A percentile compares a stretch with the other conserved stretches of the same genome.
Conservation (phyloP, 2,329 filamentous ascomycete species). For the Sporothrix sp. region DNA sequence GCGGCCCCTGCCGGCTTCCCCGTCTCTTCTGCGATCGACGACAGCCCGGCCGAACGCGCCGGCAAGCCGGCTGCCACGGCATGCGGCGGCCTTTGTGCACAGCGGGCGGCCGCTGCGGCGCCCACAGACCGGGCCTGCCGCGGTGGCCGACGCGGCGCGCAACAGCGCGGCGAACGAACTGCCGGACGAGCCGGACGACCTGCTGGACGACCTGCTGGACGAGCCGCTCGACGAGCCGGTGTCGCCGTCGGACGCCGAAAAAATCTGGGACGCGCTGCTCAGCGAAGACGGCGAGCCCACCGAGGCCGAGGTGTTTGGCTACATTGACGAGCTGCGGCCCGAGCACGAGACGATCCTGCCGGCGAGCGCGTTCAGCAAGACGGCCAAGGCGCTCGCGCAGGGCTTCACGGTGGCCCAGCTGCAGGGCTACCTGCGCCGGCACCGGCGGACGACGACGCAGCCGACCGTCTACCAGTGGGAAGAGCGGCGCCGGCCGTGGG, state of each 20-base stretch:
- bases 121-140: too few species aligned
- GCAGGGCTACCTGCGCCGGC: conserved; percentile 28
- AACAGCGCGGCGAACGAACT: too few species aligned
- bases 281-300: conserved; percentile 16
- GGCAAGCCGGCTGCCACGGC: background rate
- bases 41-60: background rate
- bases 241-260: background rate
- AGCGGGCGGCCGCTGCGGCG: background rate
- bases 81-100: background rate
- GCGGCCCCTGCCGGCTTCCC: background rate
- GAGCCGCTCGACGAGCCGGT: background rate
- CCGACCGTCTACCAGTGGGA: conserved; percentile 30
- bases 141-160: too few species aligned
- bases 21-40: too few species aligned
- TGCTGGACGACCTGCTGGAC: background rate
- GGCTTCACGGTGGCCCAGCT: conserved; percentile 42
- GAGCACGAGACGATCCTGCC: conserved; percentile 28
- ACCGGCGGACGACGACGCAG: background rate
- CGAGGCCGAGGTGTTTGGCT: conserved; percentile 30
- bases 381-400: conserved; percentile 30
- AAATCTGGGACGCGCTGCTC: conserved; percentile 11
- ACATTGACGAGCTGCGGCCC: conserved; percentile 42
- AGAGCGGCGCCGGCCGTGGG: conserved; percentile 32
- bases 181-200: too few species aligned
- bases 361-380: conserved; percentile 31